Evolutionary conservation across 257 asterid genomes (phyloP), one percentile per base, ranked within the genome.

Genomic region (Solanum chilense): DNA sequence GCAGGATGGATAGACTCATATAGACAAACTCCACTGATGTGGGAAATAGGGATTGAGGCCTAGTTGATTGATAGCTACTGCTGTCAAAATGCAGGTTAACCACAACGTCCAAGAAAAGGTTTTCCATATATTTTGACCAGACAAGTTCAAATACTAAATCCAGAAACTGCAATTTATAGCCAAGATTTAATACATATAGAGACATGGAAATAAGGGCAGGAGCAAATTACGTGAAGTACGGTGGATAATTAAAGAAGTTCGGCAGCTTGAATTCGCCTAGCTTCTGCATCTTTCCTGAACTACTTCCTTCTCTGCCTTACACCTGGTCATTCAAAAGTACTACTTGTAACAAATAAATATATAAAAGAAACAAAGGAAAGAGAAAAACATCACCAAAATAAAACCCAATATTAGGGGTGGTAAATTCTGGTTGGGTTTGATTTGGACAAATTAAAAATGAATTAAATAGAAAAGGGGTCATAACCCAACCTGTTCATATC

Each of bases 211-310:
- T 77, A 62, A 71, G 41, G 41, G 15, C 31, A 56, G 31, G 70
- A 71, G 44, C 6, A 21, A 89, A 56, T 91, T 94, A 94, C 97
- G 96, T 94, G 93, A 93, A 94, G 88, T 93, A 93, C 42, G 97
- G 96, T 86, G 97, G 95, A 86, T 94, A 94, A 84, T 92, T 92
- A 85, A 92, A 94, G 94, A 94, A 94, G 87, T 91, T 89, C 66
- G 94, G 97, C 87, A 93, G 91, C 92, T 92, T 93, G 92, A 91
- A 94, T 88, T 94, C 97, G 29, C 94, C 97, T 94, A 92, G 56
- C 41, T 91, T 88, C 91, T 94, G 95, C 97, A 94, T 94, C 88
- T 85, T 87, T 83, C 88, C 68, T 52, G 35, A 76, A 41, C 3
- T 76, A 41, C 13, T 76, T 76, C 83, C 37, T 76, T 76, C 58